Conservation (phyloP, 2,329 filamentous ascomycete genomes). For the Neonectria punicea region DNA sequence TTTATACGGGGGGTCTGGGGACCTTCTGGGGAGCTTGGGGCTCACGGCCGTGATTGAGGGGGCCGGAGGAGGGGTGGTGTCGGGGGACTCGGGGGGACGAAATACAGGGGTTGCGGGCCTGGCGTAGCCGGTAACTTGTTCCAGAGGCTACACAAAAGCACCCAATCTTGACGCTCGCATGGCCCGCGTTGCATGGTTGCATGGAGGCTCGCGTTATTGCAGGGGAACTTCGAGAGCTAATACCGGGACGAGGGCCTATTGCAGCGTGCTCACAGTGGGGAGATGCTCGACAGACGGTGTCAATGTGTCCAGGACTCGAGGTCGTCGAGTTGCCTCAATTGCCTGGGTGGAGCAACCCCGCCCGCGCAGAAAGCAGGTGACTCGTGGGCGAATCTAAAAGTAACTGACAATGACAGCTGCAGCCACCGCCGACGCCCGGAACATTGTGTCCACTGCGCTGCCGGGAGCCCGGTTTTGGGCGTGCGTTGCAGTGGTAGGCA, state of each 20-base stretch:
- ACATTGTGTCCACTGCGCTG: background rate
- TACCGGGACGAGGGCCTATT: conserved; percentile 8
- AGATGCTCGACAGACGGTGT: background rate
- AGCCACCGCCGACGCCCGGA: background rate
- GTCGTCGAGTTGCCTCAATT: background rate
- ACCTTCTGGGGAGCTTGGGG: conserved; percentile 22
- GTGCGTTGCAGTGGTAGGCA: background rate
- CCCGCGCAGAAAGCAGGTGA: conserved; percentile 10
- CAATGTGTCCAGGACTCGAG: background rate
- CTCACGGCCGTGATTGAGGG: background rate
- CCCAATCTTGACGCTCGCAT: conserved; percentile 2
- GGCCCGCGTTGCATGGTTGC: background rate
- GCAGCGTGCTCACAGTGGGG: background rate
- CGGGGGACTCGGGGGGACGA: conserved; percentile 3
- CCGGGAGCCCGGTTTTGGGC: background rate
- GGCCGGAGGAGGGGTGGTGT: background rate
- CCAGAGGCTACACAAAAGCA: background rate
- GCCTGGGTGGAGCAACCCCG: background rate
- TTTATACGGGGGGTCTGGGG: conserved; percentile 17
- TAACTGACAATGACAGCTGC: conserved; percentile 1
- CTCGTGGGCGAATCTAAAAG: background rate
- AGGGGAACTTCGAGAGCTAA: conserved; percentile 11
- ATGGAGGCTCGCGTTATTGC: conserved; percentile 1
- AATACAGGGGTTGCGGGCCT: conserved; percentile 10
- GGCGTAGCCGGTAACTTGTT: background rate